A percentile compares a stretch with the other conserved stretches of the same genome.
phyloP scores from a whole-genome alignment of 805 yeast species.

The Yarrowia osloensis region DNA sequence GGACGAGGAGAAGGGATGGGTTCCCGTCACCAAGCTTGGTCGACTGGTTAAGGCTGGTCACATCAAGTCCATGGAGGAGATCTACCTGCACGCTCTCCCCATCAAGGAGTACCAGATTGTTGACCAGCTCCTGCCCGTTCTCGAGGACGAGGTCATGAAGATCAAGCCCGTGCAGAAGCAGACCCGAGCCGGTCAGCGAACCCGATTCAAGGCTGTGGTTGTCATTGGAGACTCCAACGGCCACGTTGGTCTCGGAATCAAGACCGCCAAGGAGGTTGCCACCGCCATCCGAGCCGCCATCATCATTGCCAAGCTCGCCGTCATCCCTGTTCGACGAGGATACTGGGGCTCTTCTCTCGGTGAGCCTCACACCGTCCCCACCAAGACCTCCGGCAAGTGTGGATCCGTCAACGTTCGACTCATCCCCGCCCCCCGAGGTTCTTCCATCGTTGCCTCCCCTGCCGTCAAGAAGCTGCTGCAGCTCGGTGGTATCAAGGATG shows the following conservation, averaged over 20 bases:
- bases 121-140: constrained; percentile 91
- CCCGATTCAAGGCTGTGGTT: constrained; percentile 99
- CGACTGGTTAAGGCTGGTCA: constrained; percentile 99
- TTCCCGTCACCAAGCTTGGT: constrained; percentile 99
- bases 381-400: constrained; percentile 99
- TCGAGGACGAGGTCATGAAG: constrained; percentile 99
- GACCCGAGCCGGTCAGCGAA: constrained; percentile 99
- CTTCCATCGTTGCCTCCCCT: constrained; percentile 99
- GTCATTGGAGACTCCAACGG: constrained; percentile 99
- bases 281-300: constrained; percentile 99
- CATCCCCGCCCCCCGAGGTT: constrained; percentile 99
- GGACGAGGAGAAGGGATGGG: constrained; percentile 98
- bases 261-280: constrained; percentile 99
- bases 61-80: constrained; percentile 94
- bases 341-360: constrained; percentile 99
- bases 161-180: constrained; percentile 99
- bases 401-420: constrained; percentile 98
- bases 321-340: constrained; percentile 99
- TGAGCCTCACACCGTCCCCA: constrained; percentile 97
- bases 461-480: constrained; percentile 98
- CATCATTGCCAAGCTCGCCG: constrained; percentile 97
- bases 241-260: constrained; percentile 99
- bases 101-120: constrained; percentile 99
- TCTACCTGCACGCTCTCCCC: constrained; percentile 98
- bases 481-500: constrained; percentile 99